Percentiles rank a stretch among this genome's conserved stretches.
These are phyloP conservation scores for Lodderomyces pseudojiufengensis DNA, from an alignment of 1,139 yeast genomes.

Conservation along the genomic window DNA sequence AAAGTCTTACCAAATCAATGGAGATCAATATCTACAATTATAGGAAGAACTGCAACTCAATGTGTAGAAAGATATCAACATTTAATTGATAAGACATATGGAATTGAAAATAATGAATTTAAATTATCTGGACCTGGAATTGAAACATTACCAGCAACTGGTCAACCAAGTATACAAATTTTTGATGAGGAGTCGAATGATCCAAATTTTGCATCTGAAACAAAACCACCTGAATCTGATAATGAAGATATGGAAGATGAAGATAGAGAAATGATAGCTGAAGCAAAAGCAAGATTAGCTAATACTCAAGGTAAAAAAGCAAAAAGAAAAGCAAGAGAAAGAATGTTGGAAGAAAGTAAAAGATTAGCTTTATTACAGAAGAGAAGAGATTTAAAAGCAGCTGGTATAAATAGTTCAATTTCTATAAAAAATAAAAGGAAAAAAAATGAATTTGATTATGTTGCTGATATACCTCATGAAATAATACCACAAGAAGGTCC, in stretches of 20 bases:
- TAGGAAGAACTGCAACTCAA: constrained; percentile 84
- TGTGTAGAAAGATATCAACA: constrained; percentile 86
- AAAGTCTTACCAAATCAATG: constrained; percentile 86
- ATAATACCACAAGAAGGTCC: constrained; percentile 66
- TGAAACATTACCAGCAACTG: constrained; percentile 49
- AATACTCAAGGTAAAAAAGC: constrained; percentile 96
- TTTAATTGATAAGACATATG: constrained; percentile 56
- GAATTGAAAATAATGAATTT: constrained; percentile 22
- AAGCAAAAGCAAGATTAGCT: constrained; percentile 87
- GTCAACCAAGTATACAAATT: constrained; percentile 23
- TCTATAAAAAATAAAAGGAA: constrained; percentile 46
- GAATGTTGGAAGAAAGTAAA: constrained; percentile 69
- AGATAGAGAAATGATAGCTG: constrained; percentile 87
- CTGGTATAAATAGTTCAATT: constrained; percentile 64
- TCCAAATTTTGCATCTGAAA: constrained; percentile 68
- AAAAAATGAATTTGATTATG: constrained; percentile 69
- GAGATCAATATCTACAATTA: constrained; percentile 78
- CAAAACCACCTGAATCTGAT: constrained; percentile 78
- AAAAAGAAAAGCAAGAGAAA: constrained; percentile 81
- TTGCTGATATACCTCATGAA: constrained; percentile 79
- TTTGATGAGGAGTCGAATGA: constrained; percentile 37
- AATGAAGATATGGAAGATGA: constrained; percentile 79
- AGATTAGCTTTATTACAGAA: constrained; percentile 75
- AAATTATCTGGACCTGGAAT: constrained; percentile 52
- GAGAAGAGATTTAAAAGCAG: constrained; percentile 79